Evolutionary conservation across 2,329 filamentous ascomycete species (phyloP).

Genomic region (Cladorrhinum sp.): DNA sequence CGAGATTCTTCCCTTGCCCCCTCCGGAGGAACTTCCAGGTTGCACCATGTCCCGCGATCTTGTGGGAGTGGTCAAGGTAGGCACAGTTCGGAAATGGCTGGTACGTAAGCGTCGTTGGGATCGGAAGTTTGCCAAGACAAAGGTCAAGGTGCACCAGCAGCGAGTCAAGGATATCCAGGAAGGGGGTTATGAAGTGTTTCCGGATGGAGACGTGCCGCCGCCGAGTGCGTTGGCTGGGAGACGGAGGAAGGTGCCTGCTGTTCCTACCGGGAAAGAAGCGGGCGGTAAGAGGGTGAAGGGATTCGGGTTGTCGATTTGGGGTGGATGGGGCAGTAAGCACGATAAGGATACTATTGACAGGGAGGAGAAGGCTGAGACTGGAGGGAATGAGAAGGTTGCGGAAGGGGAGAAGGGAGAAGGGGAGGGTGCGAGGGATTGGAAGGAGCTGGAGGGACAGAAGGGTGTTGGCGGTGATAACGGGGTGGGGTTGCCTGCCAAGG

Average conservation of each 20-base stretch:
- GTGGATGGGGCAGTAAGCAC: conserved; percentile 82
- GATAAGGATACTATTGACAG: conserved; percentile 70
- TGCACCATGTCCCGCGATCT: conserved; percentile 61
- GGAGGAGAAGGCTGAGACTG: conserved; percentile 50
- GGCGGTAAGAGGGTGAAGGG: conserved; percentile 50
- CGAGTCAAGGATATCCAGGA: conserved; percentile 68
- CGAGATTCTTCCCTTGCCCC: conserved; percentile 64
- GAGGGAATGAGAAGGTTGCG: conserved; percentile 34
- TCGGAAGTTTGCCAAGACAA: conserved; percentile 64
- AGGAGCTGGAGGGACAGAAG: conserved; percentile 41
- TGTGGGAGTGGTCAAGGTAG: conserved; percentile 76
- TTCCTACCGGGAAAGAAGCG: conserved; percentile 38
- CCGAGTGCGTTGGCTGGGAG: conserved; percentile 78
- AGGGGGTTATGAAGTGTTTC: conserved; percentile 66
- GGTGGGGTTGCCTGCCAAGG: not conserved
- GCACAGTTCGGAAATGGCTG: conserved; percentile 81
- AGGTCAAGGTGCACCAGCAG: conserved; percentile 68
- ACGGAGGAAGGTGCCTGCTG: conserved; percentile 41
- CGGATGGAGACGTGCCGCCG: conserved; percentile 72
- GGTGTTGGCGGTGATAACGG: conserved; percentile 43
- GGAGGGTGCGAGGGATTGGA: conserved; percentile 40
- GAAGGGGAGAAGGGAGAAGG: conserved; percentile 35
- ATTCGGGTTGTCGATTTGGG: conserved; percentile 79
- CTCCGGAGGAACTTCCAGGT: conserved; percentile 60
- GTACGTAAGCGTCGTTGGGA: conserved; percentile 71